Percentiles rank a stretch among this genome's conserved stretches.
Evolutionary conservation across 1,284 basidiomycete genomes (phyloP).

Genomic region (Cystobasidiaceae sp.): DNA sequence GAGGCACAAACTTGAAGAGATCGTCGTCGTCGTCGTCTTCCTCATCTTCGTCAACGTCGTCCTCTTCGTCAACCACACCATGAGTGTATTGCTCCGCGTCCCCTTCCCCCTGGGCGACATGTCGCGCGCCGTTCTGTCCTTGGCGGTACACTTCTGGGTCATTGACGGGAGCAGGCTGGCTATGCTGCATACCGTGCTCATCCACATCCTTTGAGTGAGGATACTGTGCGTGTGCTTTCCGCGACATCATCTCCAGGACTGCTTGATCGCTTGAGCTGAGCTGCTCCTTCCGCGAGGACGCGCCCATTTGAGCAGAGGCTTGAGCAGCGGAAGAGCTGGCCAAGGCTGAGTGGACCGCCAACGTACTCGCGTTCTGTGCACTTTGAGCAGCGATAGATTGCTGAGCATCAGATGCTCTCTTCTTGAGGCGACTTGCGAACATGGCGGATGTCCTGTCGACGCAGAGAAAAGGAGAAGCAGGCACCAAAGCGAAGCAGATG

Average conservation of each 20-base stretch:
- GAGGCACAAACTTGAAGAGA: constrained; percentile 24
- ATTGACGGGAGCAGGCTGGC: neutral
- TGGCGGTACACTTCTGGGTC: neutral
- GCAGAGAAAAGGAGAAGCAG: too few species aligned
- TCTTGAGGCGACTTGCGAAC: too few species aligned
- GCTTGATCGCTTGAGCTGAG: neutral
- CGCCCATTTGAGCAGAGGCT: too few species aligned
- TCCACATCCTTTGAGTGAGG: constrained; percentile 28
- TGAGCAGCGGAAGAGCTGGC: too few species aligned
- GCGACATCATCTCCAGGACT: constrained; percentile 15
- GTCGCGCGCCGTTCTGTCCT: neutral
- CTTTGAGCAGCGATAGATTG: too few species aligned
- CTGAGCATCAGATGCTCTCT: too few species aligned
- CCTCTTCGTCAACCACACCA: neutral
- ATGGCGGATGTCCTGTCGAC: too few species aligned
- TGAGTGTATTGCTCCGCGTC: neutral
- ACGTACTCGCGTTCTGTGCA: too few species aligned
- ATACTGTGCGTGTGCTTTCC: constrained; percentile 8
- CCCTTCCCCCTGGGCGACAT: neutral
- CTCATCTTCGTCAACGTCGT: neutral
- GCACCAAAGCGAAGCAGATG: too few species aligned
- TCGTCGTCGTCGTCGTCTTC: constrained; percentile 19
- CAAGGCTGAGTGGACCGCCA: too few species aligned
- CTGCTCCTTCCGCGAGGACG: too few species aligned
- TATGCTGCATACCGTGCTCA: neutral